A percentile compares a stretch with the other conserved stretches of the same genome.
These are phyloP conservation scores for Lipomyces anomalus DNA, from an alignment of 805 yeast genomes.

Conservation along the genomic window DNA sequence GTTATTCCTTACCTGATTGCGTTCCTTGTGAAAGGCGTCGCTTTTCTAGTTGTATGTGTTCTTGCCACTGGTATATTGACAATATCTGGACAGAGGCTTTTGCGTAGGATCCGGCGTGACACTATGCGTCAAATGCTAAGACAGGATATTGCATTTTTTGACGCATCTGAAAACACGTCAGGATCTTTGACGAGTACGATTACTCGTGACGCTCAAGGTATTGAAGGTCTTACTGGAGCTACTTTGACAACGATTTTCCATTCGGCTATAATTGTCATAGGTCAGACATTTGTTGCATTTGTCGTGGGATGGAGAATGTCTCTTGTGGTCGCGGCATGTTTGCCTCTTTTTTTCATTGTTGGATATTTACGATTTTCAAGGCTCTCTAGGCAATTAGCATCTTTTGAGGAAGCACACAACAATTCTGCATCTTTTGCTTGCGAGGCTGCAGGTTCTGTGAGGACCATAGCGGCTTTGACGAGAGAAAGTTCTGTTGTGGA, in stretches of 20 bases:
- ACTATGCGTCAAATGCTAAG: conserved; percentile 27
- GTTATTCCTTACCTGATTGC: conserved; percentile 6
- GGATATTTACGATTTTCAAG: conserved; percentile 38
- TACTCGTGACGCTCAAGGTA: conserved; percentile 29
- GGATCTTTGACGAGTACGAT: conserved; percentile 29
- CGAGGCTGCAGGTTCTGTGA: conserved; percentile 37
- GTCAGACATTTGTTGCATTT: conserved; percentile 37
- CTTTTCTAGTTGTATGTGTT: conserved; percentile 27
- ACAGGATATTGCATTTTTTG: conserved; percentile 31
- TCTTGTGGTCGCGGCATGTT: conserved; percentile 38
- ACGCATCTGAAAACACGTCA: conserved; percentile 26
- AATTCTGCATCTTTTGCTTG: conserved; percentile 40
- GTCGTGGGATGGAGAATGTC: conserved; percentile 40
- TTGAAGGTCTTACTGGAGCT: conserved; percentile 30
- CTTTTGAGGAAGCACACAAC: conserved; percentile 37
- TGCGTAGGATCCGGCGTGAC: conserved; percentile 24
- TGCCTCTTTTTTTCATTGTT: conserved; percentile 34
- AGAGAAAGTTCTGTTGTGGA: conserved; percentile 37
- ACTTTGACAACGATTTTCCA: conserved; percentile 29
- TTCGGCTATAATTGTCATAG: conserved; percentile 35
- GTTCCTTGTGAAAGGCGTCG: conserved; percentile 1
- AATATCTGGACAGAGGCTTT: conserved; percentile 19
- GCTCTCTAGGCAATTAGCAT: conserved; percentile 28
- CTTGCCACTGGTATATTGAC: conserved; percentile 33
- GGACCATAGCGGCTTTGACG: conserved; percentile 40